Evolutionary conservation across 2,329 filamentous ascomycete genomes (phyloP), one percentile per base, ranked within the genome.

Genomic region (Rhytidhysteron rufulum): DNA sequence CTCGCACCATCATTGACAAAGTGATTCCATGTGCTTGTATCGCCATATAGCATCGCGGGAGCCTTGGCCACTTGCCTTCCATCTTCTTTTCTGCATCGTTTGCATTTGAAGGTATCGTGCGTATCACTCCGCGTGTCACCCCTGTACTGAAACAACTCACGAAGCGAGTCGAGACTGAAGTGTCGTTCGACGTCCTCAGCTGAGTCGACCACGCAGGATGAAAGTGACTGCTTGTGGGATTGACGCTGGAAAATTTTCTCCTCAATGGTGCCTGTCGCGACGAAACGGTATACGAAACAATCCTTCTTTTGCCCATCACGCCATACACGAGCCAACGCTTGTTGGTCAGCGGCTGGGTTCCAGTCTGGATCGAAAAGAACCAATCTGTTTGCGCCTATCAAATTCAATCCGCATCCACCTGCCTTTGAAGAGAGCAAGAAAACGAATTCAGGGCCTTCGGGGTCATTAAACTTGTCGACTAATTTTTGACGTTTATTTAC

Each of bases 201-300:
- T 3, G 86, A 90, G 66, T 98, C 93, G 6, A 98, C 93, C 4
- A 98, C 93, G 54, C 90, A 96, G 0, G 88, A 95, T 1, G 91
- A 97, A 2, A 98, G 74, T 6, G 88, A 94, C 67, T 98, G 93
- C 68, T 98, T 98, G 73, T 98, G 94, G 1, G 88, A 95, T 61
- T 98, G 93, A 8, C 94, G 85, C 66, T 98, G 93, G 71, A 98
- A 98, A 53, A 98, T 96, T 71, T 98, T 98, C 67, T 98, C 93
- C 62, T 98, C 93, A 46, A 98, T 98, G 0, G 90, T 96, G 4
- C 93, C 93, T 0, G 94, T 97, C 0, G 90, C 87, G 55, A 98
- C 98, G 70, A 98, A 98, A n/a, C 93, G 86, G 66, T 98, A 98
- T 13, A 98, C 93, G 56, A 98, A 98, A 60, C 93, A 98, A 59